phyloP scores from a whole-genome alignment of 2,329 filamentous ascomycete species.

The Cercospora zeae-maydis region DNA sequence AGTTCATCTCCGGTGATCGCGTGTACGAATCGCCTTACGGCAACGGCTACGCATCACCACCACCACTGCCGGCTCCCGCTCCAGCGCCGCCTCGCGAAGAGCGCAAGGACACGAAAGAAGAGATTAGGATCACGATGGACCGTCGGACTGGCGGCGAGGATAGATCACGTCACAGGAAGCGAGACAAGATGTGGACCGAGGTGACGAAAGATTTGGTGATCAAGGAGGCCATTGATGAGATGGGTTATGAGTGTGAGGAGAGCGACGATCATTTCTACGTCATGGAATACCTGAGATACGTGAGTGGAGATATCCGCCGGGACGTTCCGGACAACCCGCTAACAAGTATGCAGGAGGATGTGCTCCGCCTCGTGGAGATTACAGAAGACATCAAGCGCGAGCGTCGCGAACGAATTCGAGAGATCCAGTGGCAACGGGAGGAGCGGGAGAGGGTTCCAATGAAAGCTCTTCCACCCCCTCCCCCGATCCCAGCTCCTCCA shows the following conservation, averaged over 20 bases:
- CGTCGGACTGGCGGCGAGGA: slow-evolving; percentile 13
- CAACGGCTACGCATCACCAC: slow-evolving; percentile 26
- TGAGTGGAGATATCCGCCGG: slow-evolving; percentile 51
- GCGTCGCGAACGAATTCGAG: slow-evolving; percentile 54
- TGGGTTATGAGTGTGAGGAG: slow-evolving; percentile 87
- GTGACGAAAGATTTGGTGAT: slow-evolving; percentile 90
- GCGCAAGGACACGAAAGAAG: slow-evolving; percentile 46
- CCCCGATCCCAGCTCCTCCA: slow-evolving; percentile 42
- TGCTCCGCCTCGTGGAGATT: slow-evolving; percentile 75
- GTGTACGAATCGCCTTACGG: slow-evolving; percentile 46
- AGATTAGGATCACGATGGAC: slow-evolving; percentile 41
- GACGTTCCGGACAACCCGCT: background rate
- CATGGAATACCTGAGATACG: slow-evolving; percentile 83
- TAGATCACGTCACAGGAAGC: slow-evolving; percentile 26
- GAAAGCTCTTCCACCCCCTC: slow-evolving; percentile 38
- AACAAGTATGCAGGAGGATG: slow-evolving; percentile 65
- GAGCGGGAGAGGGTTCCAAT: slow-evolving; percentile 49
- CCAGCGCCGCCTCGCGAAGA: slow-evolving; percentile 22
- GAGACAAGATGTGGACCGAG: slow-evolving; percentile 79
- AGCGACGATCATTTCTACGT: slow-evolving; percentile 87
- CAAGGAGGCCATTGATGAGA: slow-evolving; percentile 77
- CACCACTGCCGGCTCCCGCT: slow-evolving; percentile 21
- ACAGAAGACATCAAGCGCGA: slow-evolving; percentile 76
- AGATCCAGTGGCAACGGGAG: slow-evolving; percentile 60
- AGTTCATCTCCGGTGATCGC: slow-evolving; percentile 67